Evolutionary conservation across 1,284 basidiomycete species (phyloP), one percentile per base, ranked within the genome.

Genomic region (Fomitopsis betulina): DNA sequence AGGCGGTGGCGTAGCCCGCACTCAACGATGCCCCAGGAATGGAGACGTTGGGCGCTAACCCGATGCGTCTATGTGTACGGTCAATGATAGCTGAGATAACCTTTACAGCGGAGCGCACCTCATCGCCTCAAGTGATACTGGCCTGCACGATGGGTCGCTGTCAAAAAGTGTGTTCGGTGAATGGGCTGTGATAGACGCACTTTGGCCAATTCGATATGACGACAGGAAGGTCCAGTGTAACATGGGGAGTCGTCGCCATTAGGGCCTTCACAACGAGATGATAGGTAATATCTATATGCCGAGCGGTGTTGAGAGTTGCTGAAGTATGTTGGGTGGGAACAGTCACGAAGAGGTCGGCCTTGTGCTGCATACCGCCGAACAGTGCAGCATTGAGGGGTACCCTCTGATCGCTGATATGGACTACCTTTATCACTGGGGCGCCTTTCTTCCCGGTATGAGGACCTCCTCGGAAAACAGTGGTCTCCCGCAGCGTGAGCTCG

Each of bases 221-320:
- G 9, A 92, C 79, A 21, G 90, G 87, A 42, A 95, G 74, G 50
- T 89, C 86, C 75, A 91, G 82, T 32, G 81, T 75, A 10, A 93
- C 68, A 58, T 84, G 83, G 57, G 83, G 78, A 5, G 84, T 84
- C 5, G 82, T 81, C 21, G 86, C 89, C 73, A 91, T 80, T 47
- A 90, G 77, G 3, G 91, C 92, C 70, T 86, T 90, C 56, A 93
- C 86, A 40, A 78, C 79, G 47, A 94, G 76, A 52, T 84, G 79
- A 71, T 94, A 94, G 1, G 83, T 87, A 55, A 95, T 85, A 68
- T 93, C 89, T 57, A 95, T 88, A 65, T 90, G 85, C 62, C 88
- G 77, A 8, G 91, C 93, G 17, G 87, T 81, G 55, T 84, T 89
- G 60, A 93, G 76, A 2, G 91, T 88, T 17, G 89, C 86, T 19